Base-by-base conservation (phyloP, 768 basidiomycete species). In the Mycena vitilis region DNA sequence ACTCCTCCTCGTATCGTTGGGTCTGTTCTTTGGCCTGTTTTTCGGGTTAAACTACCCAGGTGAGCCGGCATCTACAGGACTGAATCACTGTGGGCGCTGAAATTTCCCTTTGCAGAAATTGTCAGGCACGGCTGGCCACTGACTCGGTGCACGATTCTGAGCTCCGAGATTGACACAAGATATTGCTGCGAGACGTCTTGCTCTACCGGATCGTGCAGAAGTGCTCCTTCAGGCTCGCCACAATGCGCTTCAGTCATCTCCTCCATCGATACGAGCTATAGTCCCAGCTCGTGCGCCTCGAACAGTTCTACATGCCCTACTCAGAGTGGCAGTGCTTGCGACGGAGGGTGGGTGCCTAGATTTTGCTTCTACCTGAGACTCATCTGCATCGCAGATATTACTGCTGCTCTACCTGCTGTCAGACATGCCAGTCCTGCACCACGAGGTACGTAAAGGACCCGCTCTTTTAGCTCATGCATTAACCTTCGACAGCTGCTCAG, bases 111-210 rank as follows among this genome's bases (percentile, higher is more conserved):
- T 58, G n/a, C 51, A 74, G 73, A 74, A 48, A 71, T 74, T 34
- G 67, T 74, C 12, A 53, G 66, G 5, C 51, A 59, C 47, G 73
- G 73, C 20, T 74, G 73, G 73, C 72, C 73, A 3, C 34, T 74
- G 10, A 70, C 71, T 16, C 66, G 58, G 4, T 74, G 73, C 69
- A 68, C 62, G 25, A 59, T 74, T 44, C 56, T 67, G n/a, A 44
- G 38, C 37, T 62, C 73, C 5, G 59, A 62, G 37, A 63, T 73
- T 11, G 59, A 22, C 16, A 52, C 69, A 1, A 63, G 70, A 9
- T 71, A 71, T 16, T 73, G 73, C 66, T 73, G 73, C 56, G 67
- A 71, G 22, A 58, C 53, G n/a, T 54, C 59, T 5, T 73, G 73
- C 40, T 25, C 37, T 16, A 53, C 20, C 3, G 45, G 36, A 2